Evolutionary conservation across 164 flowering plant genomes (phyloP).

Genomic region (Macadamia tetraphylla): DNA sequence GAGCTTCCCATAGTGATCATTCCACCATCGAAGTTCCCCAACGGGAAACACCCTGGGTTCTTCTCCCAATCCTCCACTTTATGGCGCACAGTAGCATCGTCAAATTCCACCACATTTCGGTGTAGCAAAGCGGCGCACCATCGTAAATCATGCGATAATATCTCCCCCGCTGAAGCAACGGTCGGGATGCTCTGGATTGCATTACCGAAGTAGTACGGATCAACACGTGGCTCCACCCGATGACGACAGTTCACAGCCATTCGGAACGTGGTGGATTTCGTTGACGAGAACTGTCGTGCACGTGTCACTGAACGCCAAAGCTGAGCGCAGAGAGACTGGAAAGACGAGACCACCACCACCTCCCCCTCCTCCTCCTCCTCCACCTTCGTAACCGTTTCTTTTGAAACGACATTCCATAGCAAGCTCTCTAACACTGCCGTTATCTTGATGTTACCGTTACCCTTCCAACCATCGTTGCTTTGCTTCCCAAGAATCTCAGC

Average conservation of each 20-base stretch:
- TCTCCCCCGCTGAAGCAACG: slow-evolving; percentile 35
- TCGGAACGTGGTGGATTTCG: slow-evolving; percentile 60
- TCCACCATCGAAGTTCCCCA: slow-evolving; percentile 62
- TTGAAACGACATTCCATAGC: slow-evolving; percentile 7
- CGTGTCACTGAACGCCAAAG: slow-evolving; percentile 85
- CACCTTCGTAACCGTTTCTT: slow-evolving; percentile 8
- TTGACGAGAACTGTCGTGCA: slow-evolving; percentile 39
- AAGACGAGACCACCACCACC: slow-evolving; percentile 92
- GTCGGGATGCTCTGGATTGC: slow-evolving; percentile 74
- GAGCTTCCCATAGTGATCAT: slow-evolving; percentile 71
- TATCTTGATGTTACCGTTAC: slow-evolving; percentile 26
- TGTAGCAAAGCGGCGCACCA: slow-evolving; percentile 50
- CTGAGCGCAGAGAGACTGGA: slow-evolving; percentile 73
- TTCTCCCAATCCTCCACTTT: slow-evolving; percentile 49
- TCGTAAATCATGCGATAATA: slow-evolving; percentile 30
- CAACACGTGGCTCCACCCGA: slow-evolving; percentile 58
- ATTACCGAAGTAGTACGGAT: slow-evolving; percentile 78
- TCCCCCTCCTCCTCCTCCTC: too few relatives aligned
- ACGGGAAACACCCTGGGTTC: slow-evolving; percentile 47
- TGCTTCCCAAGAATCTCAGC: slow-evolving; percentile 41
- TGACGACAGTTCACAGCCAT: slow-evolving; percentile 94
- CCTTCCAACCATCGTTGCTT: slow-evolving; percentile 36
- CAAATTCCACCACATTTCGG: slow-evolving; percentile 43
- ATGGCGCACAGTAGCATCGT: slow-evolving; percentile 39
- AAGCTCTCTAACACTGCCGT: slow-evolving; percentile 17